Conservation (phyloP, 192 early-diverging fungal species). For the Piromyces finnis region DNA sequence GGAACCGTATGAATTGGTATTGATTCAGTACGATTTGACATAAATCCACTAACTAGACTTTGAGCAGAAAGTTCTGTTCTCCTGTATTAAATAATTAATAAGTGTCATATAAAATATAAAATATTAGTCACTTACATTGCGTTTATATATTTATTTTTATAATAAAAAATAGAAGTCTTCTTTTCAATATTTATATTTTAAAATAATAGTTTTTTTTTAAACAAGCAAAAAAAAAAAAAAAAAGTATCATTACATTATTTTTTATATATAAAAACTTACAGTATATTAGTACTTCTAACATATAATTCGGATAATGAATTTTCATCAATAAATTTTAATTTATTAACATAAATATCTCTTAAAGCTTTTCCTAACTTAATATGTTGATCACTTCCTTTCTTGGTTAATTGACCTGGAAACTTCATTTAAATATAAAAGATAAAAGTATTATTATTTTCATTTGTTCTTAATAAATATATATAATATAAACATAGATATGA, state of each 20-base stretch:
- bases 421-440: not conserved
- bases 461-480: too few relatives aligned
- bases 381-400: not conserved
- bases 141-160: too few relatives aligned
- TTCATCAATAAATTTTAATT: conserved; percentile 13
- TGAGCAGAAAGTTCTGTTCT: conserved; percentile 18
- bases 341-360: conserved; percentile 25
- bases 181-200: too few relatives aligned
- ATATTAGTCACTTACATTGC: too few relatives aligned
- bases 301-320: not conserved
- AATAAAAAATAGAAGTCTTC: too few relatives aligned
- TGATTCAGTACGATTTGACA: conserved; percentile 11
- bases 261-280: too few relatives aligned
- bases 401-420: not conserved
- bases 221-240: too few relatives aligned
- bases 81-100: not conserved
- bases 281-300: not conserved
- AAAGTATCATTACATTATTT: too few relatives aligned
- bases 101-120: too few relatives aligned
- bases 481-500: too few relatives aligned
- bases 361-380: not conserved
- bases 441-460: too few relatives aligned
- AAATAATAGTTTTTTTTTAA: too few relatives aligned
- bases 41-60: conserved; percentile 17
- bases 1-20: conserved; percentile 25